Evolutionary conservation across 108 stramenopile genomes (phyloP), one percentile per base, ranked within the genome.

Genomic region (Skeletonema menzelii): DNA sequence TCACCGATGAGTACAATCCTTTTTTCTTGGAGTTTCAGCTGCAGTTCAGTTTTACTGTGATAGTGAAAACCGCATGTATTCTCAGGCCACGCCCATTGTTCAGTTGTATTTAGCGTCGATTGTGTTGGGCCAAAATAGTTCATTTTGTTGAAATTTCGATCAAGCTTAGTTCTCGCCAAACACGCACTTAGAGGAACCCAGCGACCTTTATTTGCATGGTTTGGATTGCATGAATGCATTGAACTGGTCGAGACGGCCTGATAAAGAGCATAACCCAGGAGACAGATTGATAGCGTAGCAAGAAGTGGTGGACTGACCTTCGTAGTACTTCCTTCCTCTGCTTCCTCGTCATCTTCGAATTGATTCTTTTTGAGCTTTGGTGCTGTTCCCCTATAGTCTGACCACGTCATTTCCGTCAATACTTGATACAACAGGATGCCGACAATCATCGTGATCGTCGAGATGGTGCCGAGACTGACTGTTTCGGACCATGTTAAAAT

Each of bases 1-100:
- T 85, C 85, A 15, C 85, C 85, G 15, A 85, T 58, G 32, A 85
- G 76, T 15, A 82, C 60, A 5, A 85, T 74, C 27, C 49, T 75
- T 17, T 65, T 72, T 5, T 59, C 22, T n/a, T 59, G 15, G 30
- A 85, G 59, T 38, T 69, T 70, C 14, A 19, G 31, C 34, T 66
- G 69, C 5, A 83, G 42, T 19, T 80, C 73, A 38, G 37, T 15
- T 0, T 10, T 32, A 28, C 35, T 56, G 19, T 75, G 73, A 59
- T 53, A 75, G 7, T 60, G 56, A 35, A 83, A 85, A 5, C 73
- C 38, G 40, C 85, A 85, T 17, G 40, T 44, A 34, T 64, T 30
- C 12, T 32, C 32, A 0, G 65, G 32, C 85, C 85, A 85, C 34
- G 60, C 75, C 85, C 85, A 85, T 28, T 83, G 73, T 34, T 37